phyloP scores from a whole-genome alignment of 805 yeast species.

The Wickerhamomyces mucosus region DNA sequence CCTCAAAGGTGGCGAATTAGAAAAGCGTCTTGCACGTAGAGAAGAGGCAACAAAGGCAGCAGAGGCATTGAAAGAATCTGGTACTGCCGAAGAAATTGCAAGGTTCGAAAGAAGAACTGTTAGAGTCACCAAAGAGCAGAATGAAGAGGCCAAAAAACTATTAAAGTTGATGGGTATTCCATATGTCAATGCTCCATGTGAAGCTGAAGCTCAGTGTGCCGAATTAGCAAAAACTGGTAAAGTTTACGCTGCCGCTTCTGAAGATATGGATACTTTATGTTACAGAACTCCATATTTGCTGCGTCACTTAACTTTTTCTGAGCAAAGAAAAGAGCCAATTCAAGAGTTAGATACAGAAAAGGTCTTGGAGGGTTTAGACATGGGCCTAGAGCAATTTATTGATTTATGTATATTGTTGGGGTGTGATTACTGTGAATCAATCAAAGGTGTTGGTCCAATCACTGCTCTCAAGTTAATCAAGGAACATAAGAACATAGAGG shows the following conservation, averaged over 20 bases:
- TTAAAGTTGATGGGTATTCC: conserved; percentile 93
- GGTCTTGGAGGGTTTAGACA: conserved; percentile 69
- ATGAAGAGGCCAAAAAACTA: conserved; percentile 83
- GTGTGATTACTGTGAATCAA: conserved; percentile 95
- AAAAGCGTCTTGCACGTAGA: conserved; percentile 70
- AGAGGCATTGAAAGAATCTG: conserved; percentile 68
- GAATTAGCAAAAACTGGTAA: conserved; percentile 81
- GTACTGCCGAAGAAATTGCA: conserved; percentile 67
- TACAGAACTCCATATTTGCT: conserved; percentile 77
- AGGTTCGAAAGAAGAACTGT: conserved; percentile 83
- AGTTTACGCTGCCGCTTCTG: conserved; percentile 95
- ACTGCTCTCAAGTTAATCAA: conserved; percentile 84
- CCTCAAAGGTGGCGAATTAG: conserved; percentile 85
- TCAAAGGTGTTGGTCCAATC: conserved; percentile 92
- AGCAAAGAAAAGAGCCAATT: conserved; percentile 86
- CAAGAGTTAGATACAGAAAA: conserved; percentile 65
- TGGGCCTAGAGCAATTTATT: conserved; percentile 65
- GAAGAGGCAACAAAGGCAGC: conserved; percentile 75
- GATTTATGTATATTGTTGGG: conserved; percentile 92
- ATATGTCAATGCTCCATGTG: conserved; percentile 88
- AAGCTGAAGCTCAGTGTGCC: conserved; percentile 99
- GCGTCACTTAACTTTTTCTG: conserved; percentile 89
- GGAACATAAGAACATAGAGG: conserved; percentile 77
- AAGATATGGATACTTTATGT: conserved; percentile 97
- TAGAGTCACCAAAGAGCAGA: conserved; percentile 80